These are phyloP conservation scores for Agrostemma githago DNA, from an alignment of 148 eudicot genomes.

Conservation along the genomic window DNA sequence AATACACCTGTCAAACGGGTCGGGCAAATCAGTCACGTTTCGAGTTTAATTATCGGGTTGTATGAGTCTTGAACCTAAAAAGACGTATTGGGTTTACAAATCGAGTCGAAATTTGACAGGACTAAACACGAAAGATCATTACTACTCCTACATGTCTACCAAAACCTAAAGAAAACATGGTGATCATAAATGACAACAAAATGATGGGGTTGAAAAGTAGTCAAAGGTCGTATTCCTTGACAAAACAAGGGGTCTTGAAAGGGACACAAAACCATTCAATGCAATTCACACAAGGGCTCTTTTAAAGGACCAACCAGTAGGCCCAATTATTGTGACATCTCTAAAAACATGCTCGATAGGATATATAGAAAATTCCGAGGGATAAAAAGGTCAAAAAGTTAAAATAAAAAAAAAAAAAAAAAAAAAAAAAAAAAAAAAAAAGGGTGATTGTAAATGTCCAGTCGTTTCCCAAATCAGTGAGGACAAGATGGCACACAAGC, in stretches of 20 bases:
- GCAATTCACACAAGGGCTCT: neutral
- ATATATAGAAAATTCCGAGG: neutral
- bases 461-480: constrained; percentile 31
- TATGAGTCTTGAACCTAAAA: too few species aligned
- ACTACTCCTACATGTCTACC: too few species aligned
- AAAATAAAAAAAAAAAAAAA: too few species aligned
- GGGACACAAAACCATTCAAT: neutral
- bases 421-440: neutral
- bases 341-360: neutral
- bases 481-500: constrained; percentile 33
- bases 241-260: neutral
- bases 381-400: neutral
- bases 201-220: neutral
- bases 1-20: too few species aligned
- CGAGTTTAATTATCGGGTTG: too few species aligned
- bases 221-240: neutral
- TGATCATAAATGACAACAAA: too few species aligned
- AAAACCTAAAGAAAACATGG: neutral
- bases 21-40: too few species aligned
- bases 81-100: too few species aligned
- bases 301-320: constrained; percentile 7
- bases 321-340: constrained; percentile 6
- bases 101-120: too few species aligned
- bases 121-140: too few species aligned
- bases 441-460: constrained; percentile 14